Conservation (phyloP, 768 basidiomycete genomes). For the Leccinum imitatum region DNA sequence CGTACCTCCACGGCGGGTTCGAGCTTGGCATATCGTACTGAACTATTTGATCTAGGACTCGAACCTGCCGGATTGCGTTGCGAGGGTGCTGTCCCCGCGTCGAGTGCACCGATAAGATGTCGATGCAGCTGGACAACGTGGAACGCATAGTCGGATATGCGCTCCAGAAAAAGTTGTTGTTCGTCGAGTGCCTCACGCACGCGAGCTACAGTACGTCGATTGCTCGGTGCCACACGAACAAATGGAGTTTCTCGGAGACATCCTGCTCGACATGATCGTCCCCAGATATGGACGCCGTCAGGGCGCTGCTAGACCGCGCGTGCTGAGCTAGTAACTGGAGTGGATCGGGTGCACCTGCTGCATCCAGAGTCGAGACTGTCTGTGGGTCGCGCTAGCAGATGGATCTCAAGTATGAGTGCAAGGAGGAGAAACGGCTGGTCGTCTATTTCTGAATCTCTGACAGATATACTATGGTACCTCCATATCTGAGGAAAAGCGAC, state of each 20-base stretch:
- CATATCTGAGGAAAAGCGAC: no score
- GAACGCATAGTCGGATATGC: slow-evolving; percentile 69
- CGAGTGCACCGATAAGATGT: slow-evolving; percentile 36
- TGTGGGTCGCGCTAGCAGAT: slow-evolving; percentile 46
- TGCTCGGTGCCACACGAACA: slow-evolving; percentile 74
- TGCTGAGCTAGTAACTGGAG: slow-evolving; percentile 53
- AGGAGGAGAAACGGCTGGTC: slow-evolving; percentile 47
- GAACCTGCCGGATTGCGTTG: slow-evolving; percentile 47
- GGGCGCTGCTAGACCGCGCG: slow-evolving; percentile 54
- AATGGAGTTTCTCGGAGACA: slow-evolving; percentile 72
- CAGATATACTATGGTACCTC: no score
- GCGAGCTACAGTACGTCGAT: slow-evolving; percentile 62
- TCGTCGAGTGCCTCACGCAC: slow-evolving; percentile 74
- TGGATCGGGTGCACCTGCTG: slow-evolving; percentile 69
- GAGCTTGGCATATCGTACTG: slow-evolving; percentile 56
- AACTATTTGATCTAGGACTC: slow-evolving; percentile 60
- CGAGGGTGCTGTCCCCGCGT: slow-evolving; percentile 33
- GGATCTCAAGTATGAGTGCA: slow-evolving; percentile 43
- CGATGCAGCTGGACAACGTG: slow-evolving; percentile 52
- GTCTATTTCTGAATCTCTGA: slow-evolving; percentile 27
- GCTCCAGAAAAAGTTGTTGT: slow-evolving; percentile 58
- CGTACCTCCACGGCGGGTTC: slow-evolving; percentile 67
- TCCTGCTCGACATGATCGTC: slow-evolving; percentile 73
- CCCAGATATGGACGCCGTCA: slow-evolving; percentile 53
- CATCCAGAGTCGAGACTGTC: slow-evolving; percentile 66